Evolutionary conservation across 1,284 basidiomycete species (phyloP).

Genomic region (Trichosporon sp.): DNA sequence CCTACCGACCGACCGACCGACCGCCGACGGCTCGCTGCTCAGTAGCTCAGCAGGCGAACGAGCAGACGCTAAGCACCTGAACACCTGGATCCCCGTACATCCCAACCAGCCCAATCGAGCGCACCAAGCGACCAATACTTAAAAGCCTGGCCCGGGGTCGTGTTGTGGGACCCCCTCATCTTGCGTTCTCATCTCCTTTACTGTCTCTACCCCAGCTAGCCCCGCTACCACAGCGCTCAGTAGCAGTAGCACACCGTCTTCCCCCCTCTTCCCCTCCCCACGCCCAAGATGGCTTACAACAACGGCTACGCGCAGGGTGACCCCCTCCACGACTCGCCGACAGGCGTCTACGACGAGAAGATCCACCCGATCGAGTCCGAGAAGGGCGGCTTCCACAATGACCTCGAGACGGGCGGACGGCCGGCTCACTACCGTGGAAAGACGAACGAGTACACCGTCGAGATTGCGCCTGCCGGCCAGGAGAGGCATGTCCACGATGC

Average conservation of each 20-base stretch:
- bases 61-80: background rate
- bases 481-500: slow-evolving; percentile 19
- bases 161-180: background rate
- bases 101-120: no score
- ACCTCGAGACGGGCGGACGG: background rate
- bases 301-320: background rate
- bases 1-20: background rate
- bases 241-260: no score
- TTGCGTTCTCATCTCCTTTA: background rate
- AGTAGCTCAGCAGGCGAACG: no score
- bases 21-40: background rate
- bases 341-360: background rate
- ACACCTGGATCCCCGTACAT: no score
- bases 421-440: slow-evolving; percentile 1
- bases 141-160: background rate
- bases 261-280: background rate
- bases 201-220: background rate
- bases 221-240: background rate
- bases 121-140: background rate
- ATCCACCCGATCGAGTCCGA: background rate
- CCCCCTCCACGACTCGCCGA: background rate
- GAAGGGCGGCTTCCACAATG: slow-evolving; percentile 1
- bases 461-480: slow-evolving; percentile 14
- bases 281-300: background rate
- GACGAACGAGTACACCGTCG: slow-evolving; percentile 11